Evolutionary conservation across 1,284 basidiomycete species (phyloP).

Genomic region (Naganishia sp.): DNA sequence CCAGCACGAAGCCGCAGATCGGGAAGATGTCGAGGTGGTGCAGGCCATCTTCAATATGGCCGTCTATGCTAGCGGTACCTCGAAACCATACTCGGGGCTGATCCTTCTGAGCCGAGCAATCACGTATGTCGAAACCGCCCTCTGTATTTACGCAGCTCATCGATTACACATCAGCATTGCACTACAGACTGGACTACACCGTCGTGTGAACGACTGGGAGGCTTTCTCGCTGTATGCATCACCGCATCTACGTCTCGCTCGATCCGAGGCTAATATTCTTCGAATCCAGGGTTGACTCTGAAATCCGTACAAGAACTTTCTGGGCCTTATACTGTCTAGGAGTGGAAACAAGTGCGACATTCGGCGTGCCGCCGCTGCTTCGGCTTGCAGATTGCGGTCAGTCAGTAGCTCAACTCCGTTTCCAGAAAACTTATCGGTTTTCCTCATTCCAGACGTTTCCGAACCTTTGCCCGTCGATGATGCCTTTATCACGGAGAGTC

Average conservation of each 20-base stretch:
- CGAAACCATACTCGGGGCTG: slow-evolving; percentile 39
- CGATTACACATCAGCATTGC: slow-evolving; percentile 35
- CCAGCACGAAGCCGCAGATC: slow-evolving; percentile 35
- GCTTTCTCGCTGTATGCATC: slow-evolving; percentile 37
- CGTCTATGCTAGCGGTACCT: slow-evolving; percentile 43
- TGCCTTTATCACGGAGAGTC: slow-evolving; percentile 39
- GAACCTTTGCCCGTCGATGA: slow-evolving; percentile 44
- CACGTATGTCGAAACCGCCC: slow-evolving; percentile 30
- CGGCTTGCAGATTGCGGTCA: slow-evolving; percentile 40
- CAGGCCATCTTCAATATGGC: slow-evolving; percentile 44
- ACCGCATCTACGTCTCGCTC: background rate
- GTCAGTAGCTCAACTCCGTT: background rate
- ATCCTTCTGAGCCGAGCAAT: slow-evolving; percentile 40
- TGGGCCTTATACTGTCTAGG: slow-evolving; percentile 45
- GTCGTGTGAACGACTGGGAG: slow-evolving; percentile 40
- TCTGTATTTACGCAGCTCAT: background rate
- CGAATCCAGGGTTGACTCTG: slow-evolving; percentile 37
- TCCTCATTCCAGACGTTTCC: slow-evolving; percentile 35
- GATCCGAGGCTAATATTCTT: background rate
- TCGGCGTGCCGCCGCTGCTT: slow-evolving; percentile 41
- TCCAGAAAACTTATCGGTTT: background rate
- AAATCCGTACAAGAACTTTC: slow-evolving; percentile 42
- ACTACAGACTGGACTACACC: slow-evolving; percentile 43
- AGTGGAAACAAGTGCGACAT: slow-evolving; percentile 43
- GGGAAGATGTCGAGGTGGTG: slow-evolving; percentile 39